phyloP scores from a whole-genome alignment of 1,284 basidiomycete genomes.

The Chalciporus piperatoides region DNA sequence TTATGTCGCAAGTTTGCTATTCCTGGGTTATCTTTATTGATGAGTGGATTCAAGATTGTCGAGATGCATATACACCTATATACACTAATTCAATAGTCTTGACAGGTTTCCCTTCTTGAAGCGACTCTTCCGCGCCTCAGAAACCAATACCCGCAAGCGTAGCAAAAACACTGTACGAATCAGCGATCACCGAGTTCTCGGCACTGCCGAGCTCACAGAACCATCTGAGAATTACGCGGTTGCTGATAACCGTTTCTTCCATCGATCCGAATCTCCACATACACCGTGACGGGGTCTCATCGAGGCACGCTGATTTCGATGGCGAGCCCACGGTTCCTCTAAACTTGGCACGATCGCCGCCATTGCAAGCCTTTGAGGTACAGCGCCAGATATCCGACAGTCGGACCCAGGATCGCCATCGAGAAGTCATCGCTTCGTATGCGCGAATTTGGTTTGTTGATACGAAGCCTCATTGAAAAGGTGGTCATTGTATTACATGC shows the following conservation, averaged over 20 bases:
- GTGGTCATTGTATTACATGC: constrained; percentile 48
- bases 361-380: too few species aligned
- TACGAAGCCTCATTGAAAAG: neutral
- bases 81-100: too few species aligned
- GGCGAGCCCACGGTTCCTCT: constrained; percentile 46
- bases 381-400: neutral
- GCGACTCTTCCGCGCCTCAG: too few species aligned
- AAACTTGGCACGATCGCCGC: neutral
- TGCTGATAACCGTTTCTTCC: constrained; percentile 79
- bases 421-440: neutral
- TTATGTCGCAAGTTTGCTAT: constrained; percentile 9
- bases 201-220: too few species aligned
- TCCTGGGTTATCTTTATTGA: neutral
- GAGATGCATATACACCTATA: too few species aligned
- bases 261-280: constrained; percentile 77
- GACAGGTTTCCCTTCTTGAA: too few species aligned
- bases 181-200: neutral
- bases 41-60: too few species aligned
- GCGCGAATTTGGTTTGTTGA: neutral
- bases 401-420: neutral
- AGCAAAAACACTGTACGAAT: too few species aligned
- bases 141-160: too few species aligned
- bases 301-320: constrained; percentile 24
- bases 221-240: constrained; percentile 33
- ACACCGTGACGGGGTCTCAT: constrained; percentile 58